Conservation (phyloP, 305 asterid genomes). For the Solanum hybrid region DNA sequence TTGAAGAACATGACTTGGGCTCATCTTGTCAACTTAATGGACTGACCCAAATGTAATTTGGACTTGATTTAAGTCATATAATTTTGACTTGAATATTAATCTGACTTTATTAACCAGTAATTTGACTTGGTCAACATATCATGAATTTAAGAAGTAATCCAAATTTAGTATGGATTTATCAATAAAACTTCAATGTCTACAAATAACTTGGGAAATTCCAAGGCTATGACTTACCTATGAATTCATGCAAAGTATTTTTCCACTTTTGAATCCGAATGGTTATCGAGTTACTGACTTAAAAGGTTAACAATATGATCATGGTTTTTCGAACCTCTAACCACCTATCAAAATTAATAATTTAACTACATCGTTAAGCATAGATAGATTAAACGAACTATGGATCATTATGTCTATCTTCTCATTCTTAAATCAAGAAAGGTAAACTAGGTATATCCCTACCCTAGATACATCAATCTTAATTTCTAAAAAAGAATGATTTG, state of each 20-base stretch:
- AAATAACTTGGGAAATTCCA: neutral
- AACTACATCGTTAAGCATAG: neutral
- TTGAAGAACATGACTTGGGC: neutral
- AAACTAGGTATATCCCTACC: neutral
- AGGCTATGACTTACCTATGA: neutral
- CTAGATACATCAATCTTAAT: neutral
- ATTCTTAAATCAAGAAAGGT: neutral
- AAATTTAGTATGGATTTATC: neutral
- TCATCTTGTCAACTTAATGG: neutral
- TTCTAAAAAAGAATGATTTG: no score
- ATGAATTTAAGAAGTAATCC: neutral
- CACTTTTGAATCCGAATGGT: neutral
- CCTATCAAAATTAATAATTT: neutral
- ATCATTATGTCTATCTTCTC: neutral
- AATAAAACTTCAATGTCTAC: neutral
- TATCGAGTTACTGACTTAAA: neutral
- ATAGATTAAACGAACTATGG: neutral
- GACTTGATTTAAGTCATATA: neutral
- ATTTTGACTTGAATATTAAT: neutral
- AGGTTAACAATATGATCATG: neutral
- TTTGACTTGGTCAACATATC: neutral
- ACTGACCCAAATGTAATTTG: neutral
- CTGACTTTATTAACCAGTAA: neutral
- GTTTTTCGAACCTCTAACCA: neutral
- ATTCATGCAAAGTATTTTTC: neutral